Evolutionary conservation across 225 moss, liverwort and hornwort genomes (phyloP), one percentile per base, ranked within the genome.

Genomic region (Rhytidiadelphus loreus): DNA sequence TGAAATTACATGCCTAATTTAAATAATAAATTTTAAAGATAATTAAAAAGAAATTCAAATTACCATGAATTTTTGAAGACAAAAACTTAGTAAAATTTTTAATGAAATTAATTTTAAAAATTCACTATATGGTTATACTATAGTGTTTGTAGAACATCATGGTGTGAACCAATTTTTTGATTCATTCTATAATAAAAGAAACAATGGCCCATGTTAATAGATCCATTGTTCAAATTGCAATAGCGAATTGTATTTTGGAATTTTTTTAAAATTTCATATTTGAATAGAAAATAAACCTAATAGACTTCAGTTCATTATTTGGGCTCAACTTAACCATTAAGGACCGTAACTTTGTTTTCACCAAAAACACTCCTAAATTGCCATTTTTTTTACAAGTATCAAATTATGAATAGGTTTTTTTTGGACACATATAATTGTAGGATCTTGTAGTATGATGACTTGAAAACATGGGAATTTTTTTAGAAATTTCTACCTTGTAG

Each of bases 41-140:
- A 0, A 3, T 24, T 41, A 14, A 8, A 7, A 2, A 7, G 25
- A 25, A 41, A n/a, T n/a, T 23, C 39, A 41, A 71, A 43, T 16
- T 26, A 8, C 2, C 16, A 44, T 13, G 0, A 30, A 17, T 8
- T 50, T 46, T 32, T 48, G 3, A 11, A 75, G 12, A 10, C 46
- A 44, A 11, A 13, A 25, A 29, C 6, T 7, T 12, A 7, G 9
- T 17, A 44, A 16, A 35, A 74, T 7, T 11, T n/a, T 30, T 20
- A 13, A 8, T 46, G 13, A 4, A 32, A 33, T 8, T 21, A 19
- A 25, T 33, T 18, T 48, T 4, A 5, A 21, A 46, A 29, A 6
- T 29, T 73, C 5, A 17, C 0, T 29, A 0, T 4, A 11, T 3
- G 4, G 10, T 0, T 46, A 28, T 11, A 46, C 3, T 4, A 29